phyloP scores from a whole-genome alignment of 2,329 filamentous ascomycete species.

The Aureobasidium zeae region DNA sequence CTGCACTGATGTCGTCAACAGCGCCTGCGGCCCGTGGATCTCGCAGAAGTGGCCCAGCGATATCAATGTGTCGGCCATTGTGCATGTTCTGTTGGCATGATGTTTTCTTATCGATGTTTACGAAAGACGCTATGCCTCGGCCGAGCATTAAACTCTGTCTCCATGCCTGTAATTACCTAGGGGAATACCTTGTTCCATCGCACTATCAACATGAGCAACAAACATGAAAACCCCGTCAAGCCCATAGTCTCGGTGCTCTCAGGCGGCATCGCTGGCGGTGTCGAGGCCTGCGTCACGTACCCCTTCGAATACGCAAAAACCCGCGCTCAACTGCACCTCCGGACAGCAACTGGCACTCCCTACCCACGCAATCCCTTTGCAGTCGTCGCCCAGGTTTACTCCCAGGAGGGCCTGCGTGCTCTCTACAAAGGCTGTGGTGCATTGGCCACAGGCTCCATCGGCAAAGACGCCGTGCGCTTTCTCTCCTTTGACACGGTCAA shows the following conservation, averaged over 20 bases:
- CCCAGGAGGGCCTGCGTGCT: slow-evolving; percentile 47
- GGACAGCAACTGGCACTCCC: slow-evolving; percentile 33
- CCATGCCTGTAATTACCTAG: too few species aligned
- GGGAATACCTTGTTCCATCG: neutral
- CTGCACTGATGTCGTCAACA: slow-evolving; percentile 7
- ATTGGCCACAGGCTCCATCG: slow-evolving; percentile 51
- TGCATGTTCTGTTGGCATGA: too few species aligned
- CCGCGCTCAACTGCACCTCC: slow-evolving; percentile 43
- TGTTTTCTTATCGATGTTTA: too few species aligned
- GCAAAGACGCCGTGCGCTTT: slow-evolving; percentile 58
- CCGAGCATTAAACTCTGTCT: too few species aligned
- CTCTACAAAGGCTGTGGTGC: slow-evolving; percentile 56
- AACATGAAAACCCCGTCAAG: slow-evolving; percentile 20
- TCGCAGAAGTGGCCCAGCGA: slow-evolving; percentile 16
- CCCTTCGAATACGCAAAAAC: slow-evolving; percentile 63
- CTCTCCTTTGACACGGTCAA: slow-evolving; percentile 58
- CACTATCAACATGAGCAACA: slow-evolving; percentile 2
- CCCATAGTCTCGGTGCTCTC: slow-evolving; percentile 29
- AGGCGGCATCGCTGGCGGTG: slow-evolving; percentile 29
- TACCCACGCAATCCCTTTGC: slow-evolving; percentile 47
- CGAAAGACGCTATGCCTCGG: too few species aligned
- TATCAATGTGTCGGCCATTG: slow-evolving; percentile 7
- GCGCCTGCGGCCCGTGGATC: slow-evolving; percentile 15
- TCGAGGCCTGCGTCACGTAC: slow-evolving; percentile 36
- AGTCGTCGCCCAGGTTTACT: slow-evolving; percentile 47